Conservation (phyloP, 352 stramenopile species). For the Phytophthora sp. region DNA sequence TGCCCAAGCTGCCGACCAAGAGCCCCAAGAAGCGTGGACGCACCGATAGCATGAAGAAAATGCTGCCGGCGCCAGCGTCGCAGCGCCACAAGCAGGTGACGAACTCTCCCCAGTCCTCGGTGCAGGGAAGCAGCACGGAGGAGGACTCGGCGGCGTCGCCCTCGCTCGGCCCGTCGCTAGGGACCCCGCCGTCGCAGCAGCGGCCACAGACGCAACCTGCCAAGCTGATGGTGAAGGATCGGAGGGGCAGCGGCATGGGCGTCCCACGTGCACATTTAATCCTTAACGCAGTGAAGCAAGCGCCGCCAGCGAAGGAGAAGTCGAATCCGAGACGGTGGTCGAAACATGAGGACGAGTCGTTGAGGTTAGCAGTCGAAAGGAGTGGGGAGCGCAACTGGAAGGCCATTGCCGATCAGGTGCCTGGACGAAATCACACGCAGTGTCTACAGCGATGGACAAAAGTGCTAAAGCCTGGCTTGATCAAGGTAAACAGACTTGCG, state of each 20-base stretch:
- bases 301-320: constrained; percentile 83
- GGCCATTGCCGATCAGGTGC: constrained; percentile 91
- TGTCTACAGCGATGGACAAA: constrained; percentile 94
- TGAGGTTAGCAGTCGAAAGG: constrained; percentile 82
- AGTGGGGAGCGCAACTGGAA: constrained; percentile 91
- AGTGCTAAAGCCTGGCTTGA: constrained; percentile 92
- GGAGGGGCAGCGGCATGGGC: constrained; percentile 75
- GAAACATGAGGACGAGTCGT: constrained; percentile 86
- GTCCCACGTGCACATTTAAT: constrained; percentile 75
- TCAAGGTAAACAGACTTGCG: constrained; percentile 78
- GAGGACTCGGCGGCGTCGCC: constrained; percentile 36
- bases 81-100: constrained; percentile 69
- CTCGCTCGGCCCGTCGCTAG: constrained; percentile 16
- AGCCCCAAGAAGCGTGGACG: constrained; percentile 85
- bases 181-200: constrained; percentile 22
- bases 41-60: constrained; percentile 85
- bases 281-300: constrained; percentile 76
- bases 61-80: constrained; percentile 65
- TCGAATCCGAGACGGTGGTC: constrained; percentile 86
- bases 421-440: constrained; percentile 92
- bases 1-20: constrained; percentile 49
- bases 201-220: constrained; percentile 41
- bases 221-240: constrained; percentile 81
- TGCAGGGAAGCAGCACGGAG: constrained; percentile 27
- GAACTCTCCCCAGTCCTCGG: constrained; percentile 26